These are phyloP conservation scores for Dryas alaskensis DNA, from an alignment of 306 rosid species.

Conservation along the genomic window DNA sequence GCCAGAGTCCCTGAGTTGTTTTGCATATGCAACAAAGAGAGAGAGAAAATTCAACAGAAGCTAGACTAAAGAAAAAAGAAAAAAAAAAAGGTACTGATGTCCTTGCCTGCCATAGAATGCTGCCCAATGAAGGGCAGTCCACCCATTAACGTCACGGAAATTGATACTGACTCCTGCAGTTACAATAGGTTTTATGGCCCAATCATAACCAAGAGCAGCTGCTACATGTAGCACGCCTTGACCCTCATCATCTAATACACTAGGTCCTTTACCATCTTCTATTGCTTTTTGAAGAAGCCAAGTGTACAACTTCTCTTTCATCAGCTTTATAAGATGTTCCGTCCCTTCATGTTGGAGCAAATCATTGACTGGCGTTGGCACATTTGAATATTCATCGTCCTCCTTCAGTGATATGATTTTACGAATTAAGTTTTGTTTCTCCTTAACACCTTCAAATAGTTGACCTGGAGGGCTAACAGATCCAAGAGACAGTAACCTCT, in stretches of 20 bases:
- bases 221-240: conserved; percentile 79
- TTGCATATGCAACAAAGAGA: background rate
- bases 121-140: conserved; percentile 96
- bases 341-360: conserved; percentile 40
- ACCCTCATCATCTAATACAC: conserved; percentile 61
- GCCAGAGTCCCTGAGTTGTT: background rate
- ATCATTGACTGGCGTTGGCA: conserved; percentile 30
- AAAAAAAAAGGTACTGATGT: conserved; percentile 14
- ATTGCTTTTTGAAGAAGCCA: conserved; percentile 73
- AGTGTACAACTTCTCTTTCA: conserved; percentile 70
- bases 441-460: conserved; percentile 36
- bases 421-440: conserved; percentile 44
- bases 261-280: conserved; percentile 83
- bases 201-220: conserved; percentile 79
- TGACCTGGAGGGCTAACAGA: conserved; percentile 41
- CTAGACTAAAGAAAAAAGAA: background rate
- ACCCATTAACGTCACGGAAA: conserved; percentile 82
- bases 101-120: conserved; percentile 83
- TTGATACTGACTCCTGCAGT: conserved; percentile 74
- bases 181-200: conserved; percentile 73
- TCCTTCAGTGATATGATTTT: conserved; percentile 66
- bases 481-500: conserved; percentile 46
- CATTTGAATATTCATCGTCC: conserved; percentile 55
- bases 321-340: conserved; percentile 44
- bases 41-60: conserved; percentile 1